A percentile compares a stretch with the other conserved stretches of the same genome.
Conservation (phyloP, 1,284 basidiomycete species). For the Trichosporon faecale region DNA sequence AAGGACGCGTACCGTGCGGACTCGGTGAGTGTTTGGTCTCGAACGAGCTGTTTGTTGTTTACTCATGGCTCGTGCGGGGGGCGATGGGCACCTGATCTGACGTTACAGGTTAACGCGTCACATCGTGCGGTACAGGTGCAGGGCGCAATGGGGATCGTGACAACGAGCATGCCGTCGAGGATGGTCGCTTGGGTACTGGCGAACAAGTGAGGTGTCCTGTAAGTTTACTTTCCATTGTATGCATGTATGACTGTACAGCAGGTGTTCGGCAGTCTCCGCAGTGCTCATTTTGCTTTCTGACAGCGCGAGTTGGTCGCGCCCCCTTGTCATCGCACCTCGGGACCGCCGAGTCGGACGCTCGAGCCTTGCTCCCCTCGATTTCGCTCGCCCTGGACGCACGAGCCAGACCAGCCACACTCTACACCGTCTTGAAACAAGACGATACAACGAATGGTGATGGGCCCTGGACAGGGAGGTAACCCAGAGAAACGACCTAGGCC, state of each 20-base stretch:
- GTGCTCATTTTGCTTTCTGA: not conserved
- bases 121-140: slow-evolving; percentile 14
- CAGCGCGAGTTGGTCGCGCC: not conserved
- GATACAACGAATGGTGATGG: not conserved
- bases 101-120: slow-evolving; percentile 4
- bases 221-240: not conserved
- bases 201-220: not conserved
- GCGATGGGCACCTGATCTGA: not conserved
- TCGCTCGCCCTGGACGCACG: not conserved
- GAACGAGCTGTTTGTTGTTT: slow-evolving; percentile 3
- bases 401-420: slow-evolving; percentile 3
- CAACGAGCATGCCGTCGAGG: slow-evolving; percentile 17
- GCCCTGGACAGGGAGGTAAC: not conserved
- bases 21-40: slow-evolving; percentile 23
- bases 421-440: not conserved
- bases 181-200: slow-evolving; percentile 23
- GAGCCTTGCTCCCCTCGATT: not conserved
- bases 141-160: slow-evolving; percentile 23
- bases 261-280: not conserved
- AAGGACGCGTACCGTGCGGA: slow-evolving; percentile 35
- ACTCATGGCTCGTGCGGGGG: not conserved
- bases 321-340: not conserved
- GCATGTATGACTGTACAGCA: slow-evolving; percentile 2
- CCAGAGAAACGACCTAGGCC: not conserved
- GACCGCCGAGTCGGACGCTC: not conserved